A percentile compares a stretch with the other conserved stretches of the same genome.
Evolutionary conservation across 2,329 filamentous ascomycete genomes (phyloP).

Genomic region (Cryphonectria japonica): DNA sequence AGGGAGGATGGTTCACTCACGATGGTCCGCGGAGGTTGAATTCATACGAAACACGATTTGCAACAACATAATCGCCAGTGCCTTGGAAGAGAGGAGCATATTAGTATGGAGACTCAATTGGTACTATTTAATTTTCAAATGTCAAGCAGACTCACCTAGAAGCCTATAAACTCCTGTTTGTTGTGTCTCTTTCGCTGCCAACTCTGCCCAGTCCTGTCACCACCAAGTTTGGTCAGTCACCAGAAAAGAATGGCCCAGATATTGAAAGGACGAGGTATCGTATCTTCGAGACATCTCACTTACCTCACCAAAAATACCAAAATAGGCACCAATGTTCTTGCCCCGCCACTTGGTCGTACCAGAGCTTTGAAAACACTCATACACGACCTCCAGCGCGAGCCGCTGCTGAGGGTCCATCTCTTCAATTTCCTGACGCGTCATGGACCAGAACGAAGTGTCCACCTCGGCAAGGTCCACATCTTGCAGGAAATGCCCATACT

Average conservation of each 20-base stretch:
- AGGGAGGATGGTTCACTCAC: slow-evolving; percentile 28
- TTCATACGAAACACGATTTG: slow-evolving; percentile 42
- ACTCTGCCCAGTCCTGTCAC: slow-evolving; percentile 29
- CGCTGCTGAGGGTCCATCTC: slow-evolving; percentile 23
- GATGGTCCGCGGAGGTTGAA: slow-evolving; percentile 40
- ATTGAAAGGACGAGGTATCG: not conserved
- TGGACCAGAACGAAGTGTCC: slow-evolving; percentile 16
- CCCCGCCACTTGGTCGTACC: slow-evolving; percentile 31
- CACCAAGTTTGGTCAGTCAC: slow-evolving; percentile 17
- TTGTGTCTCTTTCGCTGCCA: slow-evolving; percentile 14
- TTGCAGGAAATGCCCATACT: slow-evolving; percentile 21
- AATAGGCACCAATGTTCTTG: slow-evolving; percentile 31
- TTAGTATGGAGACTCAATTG: not conserved
- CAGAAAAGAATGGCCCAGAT: not conserved
- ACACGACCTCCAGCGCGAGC: slow-evolving; percentile 17
- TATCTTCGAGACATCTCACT: not conserved
- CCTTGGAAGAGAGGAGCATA: slow-evolving; percentile 29
- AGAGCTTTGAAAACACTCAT: slow-evolving; percentile 31
- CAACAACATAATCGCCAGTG: slow-evolving; percentile 40
- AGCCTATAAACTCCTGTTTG: slow-evolving; percentile 40
- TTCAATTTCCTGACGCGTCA: slow-evolving; percentile 8
- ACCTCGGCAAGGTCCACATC: slow-evolving; percentile 11
- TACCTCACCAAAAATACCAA: slow-evolving; percentile 25
- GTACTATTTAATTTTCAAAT: too few species aligned
- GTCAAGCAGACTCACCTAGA: slow-evolving; percentile 40